These are phyloP conservation scores for Kappamyces sp. DNA, from an alignment of 192 early-diverging fungal species.

Conservation along the genomic window DNA sequence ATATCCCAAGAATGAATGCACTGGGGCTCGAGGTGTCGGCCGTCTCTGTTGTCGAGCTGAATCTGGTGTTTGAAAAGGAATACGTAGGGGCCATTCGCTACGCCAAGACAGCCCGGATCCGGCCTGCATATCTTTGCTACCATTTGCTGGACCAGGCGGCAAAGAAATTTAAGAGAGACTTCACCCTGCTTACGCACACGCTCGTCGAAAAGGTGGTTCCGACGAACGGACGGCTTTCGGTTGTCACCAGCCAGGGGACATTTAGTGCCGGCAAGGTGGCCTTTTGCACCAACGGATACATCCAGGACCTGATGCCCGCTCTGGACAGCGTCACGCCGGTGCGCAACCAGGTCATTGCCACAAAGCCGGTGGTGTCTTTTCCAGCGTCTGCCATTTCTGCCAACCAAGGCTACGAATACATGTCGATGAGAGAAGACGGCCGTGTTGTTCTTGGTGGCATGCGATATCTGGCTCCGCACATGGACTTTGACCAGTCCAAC, in stretches of 20 bases:
- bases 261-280: conserved; percentile 26
- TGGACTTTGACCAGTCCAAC: conserved; percentile 27
- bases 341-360: conserved; percentile 44
- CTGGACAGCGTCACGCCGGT: conserved; percentile 34
- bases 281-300: conserved; percentile 44
- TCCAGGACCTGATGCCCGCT: conserved; percentile 28
- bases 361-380: conserved; percentile 19
- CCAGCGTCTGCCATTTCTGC: conserved; percentile 30
- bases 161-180: neutral
- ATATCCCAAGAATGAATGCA: conserved; percentile 15
- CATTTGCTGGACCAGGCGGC: conserved; percentile 11
- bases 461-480: conserved; percentile 27
- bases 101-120: conserved; percentile 2
- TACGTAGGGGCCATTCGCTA: conserved; percentile 13
- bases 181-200: conserved; percentile 19
- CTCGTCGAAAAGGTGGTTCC: conserved; percentile 5
- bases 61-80: neutral
- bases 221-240: neutral
- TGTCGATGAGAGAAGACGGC: conserved; percentile 34
- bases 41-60: neutral
- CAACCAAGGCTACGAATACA: conserved; percentile 44
- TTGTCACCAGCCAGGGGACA: conserved; percentile 19
- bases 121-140: conserved; percentile 18
- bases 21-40: conserved; percentile 5
- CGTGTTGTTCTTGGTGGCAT: conserved; percentile 40